Percentiles rank a stretch among this genome's conserved stretches.
These are phyloP conservation scores for Annulohypoxylon maeteangense DNA, from an alignment of 495 filamentous ascomycete genomes.

Conservation along the genomic window DNA sequence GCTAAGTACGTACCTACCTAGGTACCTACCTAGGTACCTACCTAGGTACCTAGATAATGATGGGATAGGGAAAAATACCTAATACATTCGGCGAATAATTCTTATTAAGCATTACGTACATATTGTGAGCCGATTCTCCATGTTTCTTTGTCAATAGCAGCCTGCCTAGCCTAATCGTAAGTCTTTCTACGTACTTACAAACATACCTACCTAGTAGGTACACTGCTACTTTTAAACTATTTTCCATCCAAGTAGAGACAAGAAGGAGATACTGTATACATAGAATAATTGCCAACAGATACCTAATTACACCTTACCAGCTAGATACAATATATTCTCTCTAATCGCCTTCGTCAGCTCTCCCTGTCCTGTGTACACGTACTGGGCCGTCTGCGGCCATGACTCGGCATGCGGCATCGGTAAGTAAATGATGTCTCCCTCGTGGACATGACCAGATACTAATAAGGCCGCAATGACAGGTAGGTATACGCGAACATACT, in stretches of 20 bases:
- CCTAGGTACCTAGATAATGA: too few species aligned
- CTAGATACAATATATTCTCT: conserved; percentile 65
- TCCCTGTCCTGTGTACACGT: conserved; percentile 63
- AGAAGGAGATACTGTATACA: not conserved
- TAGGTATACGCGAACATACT: conserved; percentile 60
- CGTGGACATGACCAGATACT: conserved; percentile 59
- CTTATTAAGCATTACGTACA: too few species aligned
- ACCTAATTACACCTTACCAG: conserved; percentile 54
- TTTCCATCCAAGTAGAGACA: not conserved
- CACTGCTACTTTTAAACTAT: not conserved
- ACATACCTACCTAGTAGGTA: not conserved
- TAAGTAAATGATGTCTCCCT: conserved; percentile 64
- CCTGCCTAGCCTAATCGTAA: too few species aligned
- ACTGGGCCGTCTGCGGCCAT: conserved; percentile 61
- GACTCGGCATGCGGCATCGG: conserved; percentile 64
- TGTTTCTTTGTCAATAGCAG: too few species aligned
- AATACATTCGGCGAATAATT: too few species aligned
- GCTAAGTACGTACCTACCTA: not conserved
- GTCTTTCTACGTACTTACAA: too few species aligned
- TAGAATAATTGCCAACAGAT: not conserved
- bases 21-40: too few species aligned
- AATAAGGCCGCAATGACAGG: conserved; percentile 65
- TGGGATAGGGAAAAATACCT: too few species aligned
- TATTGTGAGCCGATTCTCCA: too few species aligned
- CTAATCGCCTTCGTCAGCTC: conserved; percentile 57